Conservation (phyloP, 1,284 basidiomycete genomes). For the Apiotrichum gamsii region DNA sequence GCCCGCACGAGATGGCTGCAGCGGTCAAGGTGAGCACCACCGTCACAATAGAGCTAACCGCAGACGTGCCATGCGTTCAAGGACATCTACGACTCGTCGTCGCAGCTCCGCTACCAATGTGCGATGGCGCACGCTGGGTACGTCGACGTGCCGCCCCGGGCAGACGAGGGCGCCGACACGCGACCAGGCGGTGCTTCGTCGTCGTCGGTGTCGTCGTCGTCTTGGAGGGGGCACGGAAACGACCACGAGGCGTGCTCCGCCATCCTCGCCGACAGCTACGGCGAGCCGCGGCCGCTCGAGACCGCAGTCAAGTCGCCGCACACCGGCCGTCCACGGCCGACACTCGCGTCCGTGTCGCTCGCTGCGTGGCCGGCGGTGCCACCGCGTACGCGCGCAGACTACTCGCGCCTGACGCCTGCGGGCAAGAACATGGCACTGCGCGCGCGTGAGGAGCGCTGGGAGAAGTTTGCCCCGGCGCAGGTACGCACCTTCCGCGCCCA, state of each 20-base stretch:
- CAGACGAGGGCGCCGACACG: background rate
- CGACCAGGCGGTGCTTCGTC: background rate
- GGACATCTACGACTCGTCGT: slow-evolving; percentile 7
- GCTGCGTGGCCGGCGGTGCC: slow-evolving; percentile 17
- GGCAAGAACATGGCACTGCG: slow-evolving; percentile 27
- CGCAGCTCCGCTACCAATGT: slow-evolving; percentile 26
- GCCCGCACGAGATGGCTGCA: slow-evolving; percentile 16
- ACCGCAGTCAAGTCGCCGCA: slow-evolving; percentile 18
- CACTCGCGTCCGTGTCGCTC: slow-evolving; percentile 15
- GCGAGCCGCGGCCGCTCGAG: background rate
- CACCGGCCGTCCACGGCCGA: slow-evolving; percentile 13
- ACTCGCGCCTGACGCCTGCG: slow-evolving; percentile 11
- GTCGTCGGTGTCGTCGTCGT: background rate
- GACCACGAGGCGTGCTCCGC: background rate
- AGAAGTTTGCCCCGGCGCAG: slow-evolving; percentile 19
- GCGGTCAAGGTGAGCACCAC: slow-evolving; percentile 21
- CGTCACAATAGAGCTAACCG: slow-evolving; percentile 2
- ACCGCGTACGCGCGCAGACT: slow-evolving; percentile 7
- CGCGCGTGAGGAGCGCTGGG: slow-evolving; percentile 33
- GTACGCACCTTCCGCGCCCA: slow-evolving; percentile 21
- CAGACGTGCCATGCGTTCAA: slow-evolving; percentile 7
- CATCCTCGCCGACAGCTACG: background rate
- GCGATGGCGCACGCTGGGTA: slow-evolving; percentile 22
- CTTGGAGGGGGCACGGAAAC: background rate
- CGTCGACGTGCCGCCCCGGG: slow-evolving; percentile 19